A percentile compares a stretch with the other conserved stretches of the same genome.
These are phyloP conservation scores for Bonia amplexicaulis DNA, from an alignment of 176 grass and related monocot genomes.

Conservation along the genomic window DNA sequence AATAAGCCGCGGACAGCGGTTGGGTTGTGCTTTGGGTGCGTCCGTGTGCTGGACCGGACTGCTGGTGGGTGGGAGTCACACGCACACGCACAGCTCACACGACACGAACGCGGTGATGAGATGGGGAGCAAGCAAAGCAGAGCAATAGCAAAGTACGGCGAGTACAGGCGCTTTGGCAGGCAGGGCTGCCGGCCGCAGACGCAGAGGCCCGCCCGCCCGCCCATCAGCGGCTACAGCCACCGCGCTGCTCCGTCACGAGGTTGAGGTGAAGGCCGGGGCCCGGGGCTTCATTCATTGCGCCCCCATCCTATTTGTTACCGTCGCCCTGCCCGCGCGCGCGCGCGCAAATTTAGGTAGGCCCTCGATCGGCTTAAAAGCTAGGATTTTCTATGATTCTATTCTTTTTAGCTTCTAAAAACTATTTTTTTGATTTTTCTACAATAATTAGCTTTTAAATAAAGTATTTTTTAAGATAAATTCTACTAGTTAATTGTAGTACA, in stretches of 20 bases:
- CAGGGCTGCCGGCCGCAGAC: too few species aligned
- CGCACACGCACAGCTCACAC: neutral
- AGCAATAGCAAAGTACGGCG: conserved; percentile 1
- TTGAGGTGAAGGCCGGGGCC: conserved; percentile 29
- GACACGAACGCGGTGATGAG: neutral
- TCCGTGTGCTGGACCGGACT: neutral
- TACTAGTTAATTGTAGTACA: too few species aligned
- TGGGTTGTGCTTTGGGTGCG: neutral
- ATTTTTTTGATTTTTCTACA: too few species aligned
- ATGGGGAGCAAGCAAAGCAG: neutral
- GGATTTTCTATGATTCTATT: too few species aligned
- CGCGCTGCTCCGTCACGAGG: conserved; percentile 37
- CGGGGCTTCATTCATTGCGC: conserved; percentile 35
- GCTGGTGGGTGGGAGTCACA: neutral
- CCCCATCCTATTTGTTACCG: too few species aligned
- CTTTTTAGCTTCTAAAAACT: too few species aligned
- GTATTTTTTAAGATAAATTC: too few species aligned
- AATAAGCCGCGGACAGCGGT: neutral
- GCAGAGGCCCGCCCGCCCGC: neutral
- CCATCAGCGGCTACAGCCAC: neutral
- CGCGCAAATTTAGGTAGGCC: neutral
- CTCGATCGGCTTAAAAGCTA: too few species aligned
- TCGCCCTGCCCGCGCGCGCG: neutral
- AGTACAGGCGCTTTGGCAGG: neutral
- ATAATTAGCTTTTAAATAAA: too few species aligned